Evolutionary conservation across 345 rosid species (phyloP), one percentile per base, ranked within the genome.

Genomic region (Trapa incisa): DNA sequence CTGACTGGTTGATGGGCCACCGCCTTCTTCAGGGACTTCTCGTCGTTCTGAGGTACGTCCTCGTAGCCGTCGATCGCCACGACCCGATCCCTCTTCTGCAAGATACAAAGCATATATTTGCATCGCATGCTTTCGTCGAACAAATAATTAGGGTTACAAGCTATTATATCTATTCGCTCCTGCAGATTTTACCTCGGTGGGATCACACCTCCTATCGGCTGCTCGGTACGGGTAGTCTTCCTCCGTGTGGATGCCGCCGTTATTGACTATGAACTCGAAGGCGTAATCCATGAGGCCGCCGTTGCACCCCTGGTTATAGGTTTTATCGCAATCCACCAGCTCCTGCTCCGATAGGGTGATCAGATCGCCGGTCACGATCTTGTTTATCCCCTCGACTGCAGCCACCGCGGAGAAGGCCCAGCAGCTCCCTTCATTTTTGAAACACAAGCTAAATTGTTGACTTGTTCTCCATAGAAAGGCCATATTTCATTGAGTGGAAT

Each of bases 1-100:
- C 92, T 86, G 54, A 92, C 80, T 0, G 96, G 98, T 60, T 92
- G 98, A 62, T 81, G 16, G 61, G 92, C 89, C 66, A 89, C 73
- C n/a, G 90, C 98, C 75, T 80, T 87, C 77, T 72, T 70, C 81
- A 92, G 71, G 2, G 92, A 84, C 4, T 65, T 71, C 83, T 92
- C 94, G 37, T 87, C 81, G 42, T 89, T 84, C 54, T 64, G 16
- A 1, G 87, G 92, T 64, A 92, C 92, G 76, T 87, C 86, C 61
- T 86, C 96, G 22, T 71, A 92, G 32, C 77, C 78, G 73, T 89
- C 89, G 4, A 92, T 87, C 0, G 82, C 48, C 53, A 91, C 97
- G 66, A 91, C 92, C 61, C 29, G 82, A 32, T 90, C 86, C 65
- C 87, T 88, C 79, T 77, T 83, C 97, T 89, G 68, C 71, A 62